A percentile compares a stretch with the other conserved stretches of the same genome.
Evolutionary conservation across 371 early-diverging fungal species (phyloP).

Genomic region (Syncephalastrum racemosum): DNA sequence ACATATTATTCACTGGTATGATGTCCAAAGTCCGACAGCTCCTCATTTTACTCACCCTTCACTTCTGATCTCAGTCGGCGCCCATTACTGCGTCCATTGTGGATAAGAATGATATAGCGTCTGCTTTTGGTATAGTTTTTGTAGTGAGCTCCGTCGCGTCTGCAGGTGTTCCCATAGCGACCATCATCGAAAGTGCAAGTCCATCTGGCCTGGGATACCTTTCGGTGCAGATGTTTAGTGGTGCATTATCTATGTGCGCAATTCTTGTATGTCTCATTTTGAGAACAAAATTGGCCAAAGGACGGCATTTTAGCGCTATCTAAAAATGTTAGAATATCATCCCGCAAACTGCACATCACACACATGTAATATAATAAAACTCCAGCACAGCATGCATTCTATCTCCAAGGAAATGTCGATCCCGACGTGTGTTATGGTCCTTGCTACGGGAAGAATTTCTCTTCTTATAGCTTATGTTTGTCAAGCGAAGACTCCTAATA

Average conservation of each 20-base stretch:
- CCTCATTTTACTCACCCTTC: too few species aligned
- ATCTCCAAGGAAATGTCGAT: too few species aligned
- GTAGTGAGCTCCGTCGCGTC: slow-evolving; percentile 38
- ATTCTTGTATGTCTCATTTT: slow-evolving; percentile 11
- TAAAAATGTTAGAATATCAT: too few species aligned
- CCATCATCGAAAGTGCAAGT: slow-evolving; percentile 31
- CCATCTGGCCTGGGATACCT: slow-evolving; percentile 21
- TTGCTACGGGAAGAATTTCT: too few species aligned
- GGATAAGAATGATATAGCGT: slow-evolving; percentile 46
- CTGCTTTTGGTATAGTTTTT: slow-evolving; percentile 57
- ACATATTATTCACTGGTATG: slow-evolving; percentile 31
- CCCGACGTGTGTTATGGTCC: too few species aligned
- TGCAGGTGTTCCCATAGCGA: slow-evolving; percentile 30
- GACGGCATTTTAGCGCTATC: too few species aligned
- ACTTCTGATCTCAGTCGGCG: slow-evolving; percentile 22
- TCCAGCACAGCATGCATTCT: too few species aligned
- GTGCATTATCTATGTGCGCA: slow-evolving; percentile 33
- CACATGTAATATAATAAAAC: too few species aligned
- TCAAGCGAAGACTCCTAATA: too few species aligned
- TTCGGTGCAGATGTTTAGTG: slow-evolving; percentile 46
- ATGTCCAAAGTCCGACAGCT: too few species aligned
- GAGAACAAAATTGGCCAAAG: slow-evolving; percentile 7
- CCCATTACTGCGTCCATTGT: slow-evolving; percentile 59
- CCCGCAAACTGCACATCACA: too few species aligned
- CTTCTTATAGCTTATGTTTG: too few species aligned